These are phyloP conservation scores for Lepiota venenata DNA, from an alignment of 768 basidiomycete genomes.

Conservation along the genomic window DNA sequence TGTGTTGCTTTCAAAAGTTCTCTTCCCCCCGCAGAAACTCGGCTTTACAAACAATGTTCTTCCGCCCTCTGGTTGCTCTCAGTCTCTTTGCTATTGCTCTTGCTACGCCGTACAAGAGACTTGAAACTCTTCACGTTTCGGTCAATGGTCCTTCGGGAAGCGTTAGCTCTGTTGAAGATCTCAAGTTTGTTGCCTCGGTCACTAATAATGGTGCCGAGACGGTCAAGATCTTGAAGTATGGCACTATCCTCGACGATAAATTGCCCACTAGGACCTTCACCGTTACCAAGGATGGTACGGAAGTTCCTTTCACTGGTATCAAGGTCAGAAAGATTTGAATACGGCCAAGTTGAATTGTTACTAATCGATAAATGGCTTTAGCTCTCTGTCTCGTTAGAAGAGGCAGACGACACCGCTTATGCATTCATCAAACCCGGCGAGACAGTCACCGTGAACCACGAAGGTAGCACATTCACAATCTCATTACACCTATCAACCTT, in stretches of 20 bases:
- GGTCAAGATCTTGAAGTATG: conserved; percentile 42
- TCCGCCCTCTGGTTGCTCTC: conserved; percentile 24
- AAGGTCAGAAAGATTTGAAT: conserved; percentile 28
- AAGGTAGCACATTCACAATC: conserved; percentile 23
- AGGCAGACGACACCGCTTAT: conserved; percentile 37
- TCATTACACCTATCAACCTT: not conserved
- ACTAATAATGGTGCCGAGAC: conserved; percentile 36
- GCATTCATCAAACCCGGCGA: conserved; percentile 36
- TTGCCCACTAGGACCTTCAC: conserved; percentile 42
- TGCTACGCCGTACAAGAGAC: conserved; percentile 30
- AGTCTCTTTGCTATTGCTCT: conserved; percentile 23
- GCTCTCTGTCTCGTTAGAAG: conserved; percentile 33
- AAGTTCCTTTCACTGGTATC: conserved; percentile 39
- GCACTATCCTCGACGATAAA: conserved; percentile 40
- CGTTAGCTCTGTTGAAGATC: conserved; percentile 34
- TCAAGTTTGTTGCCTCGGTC: conserved; percentile 38
- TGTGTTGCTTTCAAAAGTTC: not conserved
- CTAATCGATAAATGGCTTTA: conserved; percentile 12
- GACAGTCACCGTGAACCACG: conserved; percentile 34
- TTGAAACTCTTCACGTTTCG: conserved; percentile 28
- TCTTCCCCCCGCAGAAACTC: not conserved
- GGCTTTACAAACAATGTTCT: conserved; percentile 21
- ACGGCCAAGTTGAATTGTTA: not conserved
- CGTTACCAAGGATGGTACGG: conserved; percentile 35
- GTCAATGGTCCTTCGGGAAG: conserved; percentile 23